Evolutionary conservation across 345 rosid genomes (phyloP), one percentile per base, ranked within the genome.

Genomic region (Microthlaspi erraticum): DNA sequence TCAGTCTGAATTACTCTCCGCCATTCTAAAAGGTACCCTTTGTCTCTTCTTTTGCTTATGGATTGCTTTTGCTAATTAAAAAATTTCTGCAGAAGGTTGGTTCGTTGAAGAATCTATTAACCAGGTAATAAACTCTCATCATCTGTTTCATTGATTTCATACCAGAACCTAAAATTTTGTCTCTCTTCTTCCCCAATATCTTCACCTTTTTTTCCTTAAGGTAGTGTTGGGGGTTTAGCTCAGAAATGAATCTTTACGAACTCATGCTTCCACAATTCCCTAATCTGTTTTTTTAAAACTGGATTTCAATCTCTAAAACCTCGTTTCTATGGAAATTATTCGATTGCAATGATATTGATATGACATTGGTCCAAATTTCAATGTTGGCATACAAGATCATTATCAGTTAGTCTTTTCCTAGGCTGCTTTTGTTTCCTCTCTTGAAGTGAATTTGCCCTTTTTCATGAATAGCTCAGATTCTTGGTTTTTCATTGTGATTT

Each of bases 11-110:
- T 67, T 90, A 34, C 80, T 90, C 80, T 81, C 89, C 59, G 77
- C 90, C 8, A 77, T 93, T 53, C 78, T 72, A 31, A 75, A 70
- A 8, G 97, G 98, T 90, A 66, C 51, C 49, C 18, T 66, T 36
- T 10, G 0, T 23, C 29, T 23, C 29, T 2, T 23, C 51, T 34
- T 54, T 9, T 51, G 10, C 7, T 32, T 39, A 1, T 36, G 0
- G 4, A 20, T 56, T 11, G 1, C 6, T 11, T 11, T 17, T 39
- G 37, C 42, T 61, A 3, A 56, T 2, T 18, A 0, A 57, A 6
- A 20, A 14, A 23, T n/a, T 44, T 72, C 45, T 39, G 78, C 86
- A 93, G 96, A 90, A 74, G 91, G 96, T 53, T 90, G 97, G 97
- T 88, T 93, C 81, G 62, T 68, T 7, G 86, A 82, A 74, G 84